These are phyloP conservation scores for Aspergillus alliaceus DNA, from an alignment of 2,329 filamentous ascomycete species.

Conservation along the genomic window DNA sequence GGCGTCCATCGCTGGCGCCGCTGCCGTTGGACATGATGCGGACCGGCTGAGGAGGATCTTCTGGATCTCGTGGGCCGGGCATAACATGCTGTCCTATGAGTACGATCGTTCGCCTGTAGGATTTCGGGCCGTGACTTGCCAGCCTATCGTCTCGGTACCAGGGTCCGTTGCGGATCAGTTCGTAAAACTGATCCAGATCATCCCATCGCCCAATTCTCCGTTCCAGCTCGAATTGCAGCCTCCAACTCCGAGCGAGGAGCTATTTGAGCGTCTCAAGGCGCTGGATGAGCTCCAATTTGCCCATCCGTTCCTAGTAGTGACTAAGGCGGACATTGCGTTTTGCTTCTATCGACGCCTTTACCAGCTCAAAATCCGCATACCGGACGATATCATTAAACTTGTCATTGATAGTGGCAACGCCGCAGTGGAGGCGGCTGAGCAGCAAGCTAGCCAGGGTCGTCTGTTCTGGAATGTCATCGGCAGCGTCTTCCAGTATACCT, in stretches of 20 bases:
- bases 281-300: conserved; percentile 15
- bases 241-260: conserved; percentile 18
- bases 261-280: conserved; percentile 25
- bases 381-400: conserved; percentile 21
- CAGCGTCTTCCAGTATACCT: conserved; percentile 33
- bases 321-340: conserved; percentile 31
- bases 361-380: conserved; percentile 23
- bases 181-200: conserved; percentile 27
- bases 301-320: conserved; percentile 30
- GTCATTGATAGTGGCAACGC: conserved; percentile 25
- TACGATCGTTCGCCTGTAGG: conserved; percentile 28
- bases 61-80: conserved; percentile 34
- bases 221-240: conserved; percentile 19
- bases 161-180: conserved; percentile 30
- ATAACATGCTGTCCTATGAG: conserved; percentile 34
- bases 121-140: conserved; percentile 26
- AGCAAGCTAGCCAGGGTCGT: conserved; percentile 22
- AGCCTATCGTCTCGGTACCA: conserved; percentile 18
- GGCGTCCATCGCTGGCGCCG: conserved; percentile 23
- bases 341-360: conserved; percentile 35
- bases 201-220: conserved; percentile 27
- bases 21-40: conserved; percentile 26
- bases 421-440: conserved; percentile 23
- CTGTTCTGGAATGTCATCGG: conserved; percentile 34
- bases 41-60: conserved; percentile 34